Evolutionary conservation across 108 stramenopile genomes (phyloP), one percentile per base, ranked within the genome.

Genomic region (Discostella stelligeroides): DNA sequence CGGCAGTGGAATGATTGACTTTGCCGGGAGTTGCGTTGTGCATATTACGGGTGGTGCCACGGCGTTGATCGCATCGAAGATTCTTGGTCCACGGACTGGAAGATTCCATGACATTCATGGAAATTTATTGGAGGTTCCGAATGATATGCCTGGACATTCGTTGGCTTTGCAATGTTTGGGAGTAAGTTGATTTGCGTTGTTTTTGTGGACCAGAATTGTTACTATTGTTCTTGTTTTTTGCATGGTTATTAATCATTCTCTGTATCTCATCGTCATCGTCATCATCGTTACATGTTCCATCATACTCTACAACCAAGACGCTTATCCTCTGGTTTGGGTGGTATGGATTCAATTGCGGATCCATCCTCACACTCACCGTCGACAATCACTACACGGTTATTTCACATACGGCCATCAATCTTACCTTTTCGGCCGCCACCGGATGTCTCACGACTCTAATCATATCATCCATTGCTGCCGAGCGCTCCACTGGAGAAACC

Each of bases 11-110:
- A 79, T 89, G 46, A 65, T 94, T 54, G 97, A 98, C 68, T 98
- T 95, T 64, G 95, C 97, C 42, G 97, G 97, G 21, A 87, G 91
- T 20, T 84, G 88, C 51, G 97, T 98, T 43, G 97, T 98, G 17
- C 97, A 98, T 90, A 82, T 95, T 82, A 90, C 88, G 40, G 97
- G 95, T 53, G 97, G 97, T 11, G 61, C 84, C 41, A 89, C 94
- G 28, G 95, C 95, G 45, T 79, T 95, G 43, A 82, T 93, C 82
- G 90, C 90, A 29, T 89, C 95, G 20, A 74, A 80, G 30, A 58
- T 97, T 48, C 76, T 95, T 58, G 95, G 95, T 48, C 92, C 97
- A 24, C 82, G 95, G 39, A 74, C 81, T 25, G 95, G 91, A 66
- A 82, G 95, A 25, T 96, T 97, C 82, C 77, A 88, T 81, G 91